Conservation (phyloP, 2,329 filamentous ascomycete genomes). For the Anthostomella pinea region DNA sequence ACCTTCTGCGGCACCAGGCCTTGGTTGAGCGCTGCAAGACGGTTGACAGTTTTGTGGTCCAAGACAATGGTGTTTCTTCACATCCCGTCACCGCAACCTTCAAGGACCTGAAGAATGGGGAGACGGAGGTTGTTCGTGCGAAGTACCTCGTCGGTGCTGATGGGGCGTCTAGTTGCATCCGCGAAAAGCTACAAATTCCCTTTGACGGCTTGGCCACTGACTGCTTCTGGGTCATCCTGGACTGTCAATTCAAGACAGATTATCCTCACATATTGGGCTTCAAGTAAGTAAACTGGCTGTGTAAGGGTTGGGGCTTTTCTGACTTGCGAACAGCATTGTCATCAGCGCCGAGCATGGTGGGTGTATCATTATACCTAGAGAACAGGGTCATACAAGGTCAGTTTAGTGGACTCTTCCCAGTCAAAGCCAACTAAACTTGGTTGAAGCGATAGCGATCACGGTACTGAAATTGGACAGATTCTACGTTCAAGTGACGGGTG, state of each 20-base stretch:
- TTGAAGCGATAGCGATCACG: not conserved
- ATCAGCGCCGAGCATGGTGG: slow-evolving; percentile 30
- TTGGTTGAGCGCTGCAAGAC: slow-evolving; percentile 30
- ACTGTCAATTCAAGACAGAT: slow-evolving; percentile 27
- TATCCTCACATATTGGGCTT: slow-evolving; percentile 32
- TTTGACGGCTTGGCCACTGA: slow-evolving; percentile 34
- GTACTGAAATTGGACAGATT: slow-evolving; percentile 15
- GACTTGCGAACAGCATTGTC: slow-evolving; percentile 13
- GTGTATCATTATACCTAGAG: slow-evolving; percentile 33
- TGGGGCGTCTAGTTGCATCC: slow-evolving; percentile 30
- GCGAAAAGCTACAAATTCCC: slow-evolving; percentile 28
- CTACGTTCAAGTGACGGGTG: slow-evolving; percentile 31
- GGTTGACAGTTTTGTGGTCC: slow-evolving; percentile 18
- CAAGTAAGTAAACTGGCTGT: slow-evolving; percentile 18
- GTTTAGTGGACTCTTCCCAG: not conserved
- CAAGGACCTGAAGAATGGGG: slow-evolving; percentile 19
- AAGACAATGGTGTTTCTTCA: not conserved
- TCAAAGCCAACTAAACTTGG: not conserved
- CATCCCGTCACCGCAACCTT: slow-evolving; percentile 22
- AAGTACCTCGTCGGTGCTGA: slow-evolving; percentile 33
- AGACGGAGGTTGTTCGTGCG: slow-evolving; percentile 23
- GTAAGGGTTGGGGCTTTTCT: not conserved
- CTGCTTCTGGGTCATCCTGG: slow-evolving; percentile 34
- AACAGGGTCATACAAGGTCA: slow-evolving; percentile 31
- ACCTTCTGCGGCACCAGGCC: slow-evolving; percentile 31